These are phyloP conservation scores for Beauveria rudraprayagi DNA, from an alignment of 2,329 filamentous ascomycete genomes.

Conservation along the genomic window DNA sequence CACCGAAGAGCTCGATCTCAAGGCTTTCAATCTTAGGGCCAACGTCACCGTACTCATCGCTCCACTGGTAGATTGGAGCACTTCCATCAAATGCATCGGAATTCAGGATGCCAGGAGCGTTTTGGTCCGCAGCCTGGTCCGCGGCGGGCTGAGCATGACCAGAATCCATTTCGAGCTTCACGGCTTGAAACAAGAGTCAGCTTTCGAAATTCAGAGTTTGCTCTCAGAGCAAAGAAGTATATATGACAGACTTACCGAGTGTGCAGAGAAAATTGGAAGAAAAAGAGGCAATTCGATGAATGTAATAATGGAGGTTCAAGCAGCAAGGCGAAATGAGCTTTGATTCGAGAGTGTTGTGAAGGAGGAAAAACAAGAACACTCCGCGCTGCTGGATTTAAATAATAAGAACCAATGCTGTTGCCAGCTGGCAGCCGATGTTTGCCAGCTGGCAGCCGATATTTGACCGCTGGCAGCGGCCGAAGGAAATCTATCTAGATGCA, in stretches of 20 bases:
- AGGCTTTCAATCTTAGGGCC: conserved; percentile 63
- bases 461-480: not conserved
- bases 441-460: not conserved
- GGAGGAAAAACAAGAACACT: not conserved
- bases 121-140: not conserved
- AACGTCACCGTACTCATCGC: conserved; percentile 78
- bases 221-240: not conserved
- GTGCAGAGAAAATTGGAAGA: not conserved
- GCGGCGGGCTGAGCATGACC: not conserved
- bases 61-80: conserved; percentile 71
- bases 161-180: not conserved
- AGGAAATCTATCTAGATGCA: not conserved
- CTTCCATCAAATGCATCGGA: conserved; percentile 38
- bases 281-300: not conserved
- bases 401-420: not conserved
- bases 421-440: not conserved
- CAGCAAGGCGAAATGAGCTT: not conserved
- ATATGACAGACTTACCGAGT: not conserved
- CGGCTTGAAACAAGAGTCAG: not conserved
- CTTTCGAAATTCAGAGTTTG: not conserved
- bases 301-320: not conserved
- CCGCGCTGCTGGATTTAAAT: not conserved
- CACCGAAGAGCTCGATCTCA: conserved; percentile 67
- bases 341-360: not conserved
- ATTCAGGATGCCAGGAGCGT: not conserved